These are phyloP conservation scores for Trichoderma parareesei DNA, from an alignment of 495 filamentous ascomycete species.

Conservation along the genomic window DNA sequence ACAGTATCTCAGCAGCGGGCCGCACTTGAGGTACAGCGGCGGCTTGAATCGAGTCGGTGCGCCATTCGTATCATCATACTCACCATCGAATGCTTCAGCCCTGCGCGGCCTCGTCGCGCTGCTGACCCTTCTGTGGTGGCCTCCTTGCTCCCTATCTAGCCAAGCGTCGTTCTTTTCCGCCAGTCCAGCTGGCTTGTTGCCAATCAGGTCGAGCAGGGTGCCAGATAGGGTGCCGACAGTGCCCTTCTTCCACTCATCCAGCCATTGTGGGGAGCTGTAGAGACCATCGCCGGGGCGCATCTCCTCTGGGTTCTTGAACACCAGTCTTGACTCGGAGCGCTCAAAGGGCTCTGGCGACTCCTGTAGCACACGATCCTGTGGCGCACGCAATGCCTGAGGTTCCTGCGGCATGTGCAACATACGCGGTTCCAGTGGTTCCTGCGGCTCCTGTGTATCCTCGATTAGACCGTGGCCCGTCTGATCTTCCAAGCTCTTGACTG, in stretches of 20 bases:
- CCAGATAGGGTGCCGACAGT: constrained; percentile 43
- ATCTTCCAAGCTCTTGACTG: background rate
- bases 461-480: constrained; percentile 4
- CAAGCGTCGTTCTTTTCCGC: constrained; percentile 38
- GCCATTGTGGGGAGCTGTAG: constrained; percentile 36
- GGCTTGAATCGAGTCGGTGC: constrained; percentile 70
- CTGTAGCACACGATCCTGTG: background rate
- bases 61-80: constrained; percentile 45
- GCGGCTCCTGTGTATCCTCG: background rate
- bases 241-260: constrained; percentile 53
- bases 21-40: constrained; percentile 75
- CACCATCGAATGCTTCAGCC: constrained; percentile 39
- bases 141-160: constrained; percentile 40
- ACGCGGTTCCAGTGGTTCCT: background rate
- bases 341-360: background rate
- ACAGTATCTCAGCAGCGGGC: constrained; percentile 80
- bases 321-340: constrained; percentile 17
- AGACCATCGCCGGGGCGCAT: constrained; percentile 32
- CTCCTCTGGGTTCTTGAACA: constrained; percentile 37
- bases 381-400: background rate
- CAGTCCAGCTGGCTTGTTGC: constrained; percentile 24
- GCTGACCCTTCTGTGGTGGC: constrained; percentile 24
- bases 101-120: constrained; percentile 30
- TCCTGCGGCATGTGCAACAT: background rate
- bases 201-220: constrained; percentile 37